phyloP scores from a whole-genome alignment of 2,329 filamentous ascomycete genomes.

The Lasiodiplodia citricola region DNA sequence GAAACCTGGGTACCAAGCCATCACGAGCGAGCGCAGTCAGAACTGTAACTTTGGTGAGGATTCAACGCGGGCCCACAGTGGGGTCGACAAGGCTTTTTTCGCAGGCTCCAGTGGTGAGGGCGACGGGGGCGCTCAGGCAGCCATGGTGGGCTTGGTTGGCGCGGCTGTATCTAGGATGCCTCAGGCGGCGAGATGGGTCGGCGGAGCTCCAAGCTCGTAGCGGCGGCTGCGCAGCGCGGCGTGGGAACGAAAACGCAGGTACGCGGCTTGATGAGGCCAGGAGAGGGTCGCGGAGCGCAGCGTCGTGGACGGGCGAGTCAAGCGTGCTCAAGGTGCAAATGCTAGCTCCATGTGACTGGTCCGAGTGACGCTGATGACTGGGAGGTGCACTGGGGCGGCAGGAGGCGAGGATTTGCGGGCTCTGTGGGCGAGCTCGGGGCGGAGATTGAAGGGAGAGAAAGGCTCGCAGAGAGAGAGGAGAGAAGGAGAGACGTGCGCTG shows the following conservation, averaged over 20 bases:
- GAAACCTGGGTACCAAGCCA: conserved; percentile 23
- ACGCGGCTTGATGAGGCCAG: conserved; percentile 16
- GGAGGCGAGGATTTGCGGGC: background rate
- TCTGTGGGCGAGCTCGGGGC: background rate
- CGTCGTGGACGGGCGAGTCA: conserved; percentile 10
- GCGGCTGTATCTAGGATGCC: conserved; percentile 17
- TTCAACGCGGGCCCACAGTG: conserved; percentile 11
- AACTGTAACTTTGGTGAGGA: background rate
- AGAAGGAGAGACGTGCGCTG: conserved; percentile 21
- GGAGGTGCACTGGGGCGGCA: conserved; percentile 4
- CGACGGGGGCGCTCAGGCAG: conserved; percentile 23
- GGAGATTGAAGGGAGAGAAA: conserved; percentile 12
- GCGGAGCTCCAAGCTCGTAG: conserved; percentile 1
- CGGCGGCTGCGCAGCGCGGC: background rate
- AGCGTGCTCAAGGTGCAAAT: conserved; percentile 17
- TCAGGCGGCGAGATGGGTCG: conserved; percentile 22
- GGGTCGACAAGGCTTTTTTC: conserved; percentile 20
- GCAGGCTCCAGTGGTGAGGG: conserved; percentile 22
- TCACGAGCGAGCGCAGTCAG: conserved; percentile 17
- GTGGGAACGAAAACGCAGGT: conserved; percentile 15
- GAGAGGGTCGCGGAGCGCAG: background rate
- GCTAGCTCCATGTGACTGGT: conserved; percentile 28
- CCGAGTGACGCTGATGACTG: conserved; percentile 25
- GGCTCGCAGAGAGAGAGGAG: conserved; percentile 8
- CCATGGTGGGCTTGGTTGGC: conserved; percentile 18